Conservation (phyloP, 441 rosid genomes). For the Croton setiger region DNA sequence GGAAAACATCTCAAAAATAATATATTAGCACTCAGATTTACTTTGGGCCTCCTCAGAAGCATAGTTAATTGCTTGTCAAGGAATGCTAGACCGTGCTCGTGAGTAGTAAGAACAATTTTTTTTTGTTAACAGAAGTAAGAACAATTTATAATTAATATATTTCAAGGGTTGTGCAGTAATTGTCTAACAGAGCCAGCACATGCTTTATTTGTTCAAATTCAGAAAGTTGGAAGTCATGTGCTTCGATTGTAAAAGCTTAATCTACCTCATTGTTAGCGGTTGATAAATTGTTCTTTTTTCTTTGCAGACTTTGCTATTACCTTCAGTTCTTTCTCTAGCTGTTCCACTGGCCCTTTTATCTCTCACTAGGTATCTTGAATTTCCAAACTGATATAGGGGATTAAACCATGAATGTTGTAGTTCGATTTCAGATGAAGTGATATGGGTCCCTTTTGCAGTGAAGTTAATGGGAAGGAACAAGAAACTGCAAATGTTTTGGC, state of each 20-base stretch:
- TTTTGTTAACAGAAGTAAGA: too few relatives aligned
- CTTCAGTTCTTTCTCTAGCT: slow-evolving; percentile 76
- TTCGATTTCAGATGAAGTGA: slow-evolving; percentile 20
- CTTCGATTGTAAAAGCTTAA: background rate
- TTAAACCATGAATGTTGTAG: slow-evolving; percentile 10
- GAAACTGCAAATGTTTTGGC: slow-evolving; percentile 56
- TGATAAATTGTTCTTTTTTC: slow-evolving; percentile 16
- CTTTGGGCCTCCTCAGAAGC: background rate
- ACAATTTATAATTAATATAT: background rate
- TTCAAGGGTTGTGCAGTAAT: background rate
- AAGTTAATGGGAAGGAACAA: slow-evolving; percentile 79
- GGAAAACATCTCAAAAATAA: background rate
- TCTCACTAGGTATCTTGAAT: slow-evolving; percentile 69
- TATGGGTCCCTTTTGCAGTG: slow-evolving; percentile 47
- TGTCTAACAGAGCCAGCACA: background rate
- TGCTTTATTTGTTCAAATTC: background rate
- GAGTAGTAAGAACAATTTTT: background rate
- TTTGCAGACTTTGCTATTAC: slow-evolving; percentile 63
- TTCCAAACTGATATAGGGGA: slow-evolving; percentile 10
- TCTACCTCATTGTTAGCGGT: background rate
- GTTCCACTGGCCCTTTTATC: slow-evolving; percentile 92
- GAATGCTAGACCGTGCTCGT: background rate
- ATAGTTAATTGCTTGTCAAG: slow-evolving; percentile 1
- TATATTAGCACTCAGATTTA: background rate
- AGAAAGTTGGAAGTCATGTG: background rate